These are phyloP conservation scores for Glonium stellatum DNA, from an alignment of 495 filamentous ascomycete genomes.

Conservation along the genomic window DNA sequence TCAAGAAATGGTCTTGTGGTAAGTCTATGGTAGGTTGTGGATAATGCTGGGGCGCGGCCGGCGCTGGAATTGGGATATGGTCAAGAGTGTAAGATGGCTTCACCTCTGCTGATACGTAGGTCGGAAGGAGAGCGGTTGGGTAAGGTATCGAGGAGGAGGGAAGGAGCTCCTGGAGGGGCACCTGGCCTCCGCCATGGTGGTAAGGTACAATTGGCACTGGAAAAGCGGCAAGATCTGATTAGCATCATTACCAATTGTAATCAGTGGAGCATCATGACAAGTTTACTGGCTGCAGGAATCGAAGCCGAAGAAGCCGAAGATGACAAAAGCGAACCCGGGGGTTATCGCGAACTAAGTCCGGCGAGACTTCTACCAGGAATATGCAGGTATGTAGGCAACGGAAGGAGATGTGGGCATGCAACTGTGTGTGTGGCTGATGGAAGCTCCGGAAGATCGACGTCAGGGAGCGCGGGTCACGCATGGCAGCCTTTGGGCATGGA, in stretches of 20 bases:
- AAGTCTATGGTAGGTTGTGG: constrained; percentile 20
- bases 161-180: constrained; percentile 18
- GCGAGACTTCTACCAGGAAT: no score
- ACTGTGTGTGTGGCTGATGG: constrained; percentile 4
- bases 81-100: constrained; percentile 15
- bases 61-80: constrained; percentile 11
- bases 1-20: constrained; percentile 10
- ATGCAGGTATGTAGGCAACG: not conserved
- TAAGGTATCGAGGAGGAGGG: constrained; percentile 5
- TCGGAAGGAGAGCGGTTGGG: not conserved
- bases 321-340: constrained; percentile 18
- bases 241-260: constrained; percentile 15
- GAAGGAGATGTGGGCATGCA: no score
- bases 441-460: constrained; percentile 23
- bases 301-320: constrained; percentile 18
- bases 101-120: constrained; percentile 7
- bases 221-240: constrained; percentile 13
- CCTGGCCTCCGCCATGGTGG: constrained; percentile 26
- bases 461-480: not conserved
- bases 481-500: constrained; percentile 4
- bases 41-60: constrained; percentile 11
- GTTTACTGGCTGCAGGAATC: not conserved
- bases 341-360: constrained; percentile 1
- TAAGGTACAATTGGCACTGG: constrained; percentile 27
- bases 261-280: not conserved